phyloP scores from a whole-genome alignment of 1,139 yeast species.

The Hemisphaericaspora subhashii region DNA sequence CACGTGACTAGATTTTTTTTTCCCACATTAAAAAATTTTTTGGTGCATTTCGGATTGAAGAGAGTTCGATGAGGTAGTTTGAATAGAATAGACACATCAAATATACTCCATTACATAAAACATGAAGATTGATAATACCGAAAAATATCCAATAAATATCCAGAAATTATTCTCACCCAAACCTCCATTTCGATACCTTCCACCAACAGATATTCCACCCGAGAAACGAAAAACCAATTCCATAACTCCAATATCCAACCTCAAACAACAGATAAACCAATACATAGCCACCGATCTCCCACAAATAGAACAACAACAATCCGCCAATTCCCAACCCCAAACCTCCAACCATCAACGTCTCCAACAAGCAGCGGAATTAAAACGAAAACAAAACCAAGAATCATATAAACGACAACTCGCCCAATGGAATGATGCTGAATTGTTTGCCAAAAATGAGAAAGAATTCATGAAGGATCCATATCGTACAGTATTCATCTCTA shows the following conservation, averaged over 20 bases:
- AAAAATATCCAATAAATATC: slow-evolving; percentile 63
- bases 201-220: slow-evolving; percentile 57
- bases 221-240: slow-evolving; percentile 48
- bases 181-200: slow-evolving; percentile 59
- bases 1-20: background rate
- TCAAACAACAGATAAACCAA: slow-evolving; percentile 32
- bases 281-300: slow-evolving; percentile 25
- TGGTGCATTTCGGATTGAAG: too few relatives aligned
- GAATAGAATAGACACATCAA: too few relatives aligned
- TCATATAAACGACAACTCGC: slow-evolving; percentile 37
- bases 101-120: background rate
- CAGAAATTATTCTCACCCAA: slow-evolving; percentile 67
- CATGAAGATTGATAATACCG: slow-evolving; percentile 23
- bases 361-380: slow-evolving; percentile 14
- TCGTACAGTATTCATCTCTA: slow-evolving; percentile 72
- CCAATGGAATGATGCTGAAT: slow-evolving; percentile 50
- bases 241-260: slow-evolving; percentile 53
- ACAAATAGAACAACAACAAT: slow-evolving; percentile 10
- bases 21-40: too few relatives aligned
- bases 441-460: slow-evolving; percentile 53
- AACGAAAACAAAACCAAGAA: slow-evolving; percentile 28
- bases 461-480: slow-evolving; percentile 69
- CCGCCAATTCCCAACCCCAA: slow-evolving; percentile 6
- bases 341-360: slow-evolving; percentile 12
- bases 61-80: too few relatives aligned